Evolutionary conservation across 2,329 filamentous ascomycete genomes (phyloP).

Genomic region (Pseudogymnoascus verrucosus): DNA sequence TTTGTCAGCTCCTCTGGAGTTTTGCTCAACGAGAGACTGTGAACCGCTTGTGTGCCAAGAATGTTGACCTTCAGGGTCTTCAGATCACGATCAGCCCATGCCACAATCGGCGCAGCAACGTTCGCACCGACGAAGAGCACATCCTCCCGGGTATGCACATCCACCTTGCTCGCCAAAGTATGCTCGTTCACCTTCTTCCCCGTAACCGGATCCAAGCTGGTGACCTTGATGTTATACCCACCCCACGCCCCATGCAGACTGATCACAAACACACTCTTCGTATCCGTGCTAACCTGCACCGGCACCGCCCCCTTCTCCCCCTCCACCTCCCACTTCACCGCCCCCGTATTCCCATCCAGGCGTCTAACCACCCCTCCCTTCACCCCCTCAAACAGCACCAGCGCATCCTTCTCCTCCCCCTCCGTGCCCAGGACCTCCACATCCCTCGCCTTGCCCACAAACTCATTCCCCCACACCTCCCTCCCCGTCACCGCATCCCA

Average conservation of each 20-base stretch:
- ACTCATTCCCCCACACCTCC: slow-evolving; percentile 63
- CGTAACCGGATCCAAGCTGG: slow-evolving; percentile 61
- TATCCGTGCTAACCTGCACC: slow-evolving; percentile 64
- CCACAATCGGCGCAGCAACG: slow-evolving; percentile 64
- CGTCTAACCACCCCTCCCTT: slow-evolving; percentile 55
- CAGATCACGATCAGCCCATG: slow-evolving; percentile 60
- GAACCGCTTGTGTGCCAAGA: slow-evolving; percentile 50
- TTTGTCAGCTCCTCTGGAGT: slow-evolving; percentile 45
- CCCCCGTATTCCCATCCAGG: slow-evolving; percentile 64
- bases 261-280: slow-evolving; percentile 66
- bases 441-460: slow-evolving; percentile 53
- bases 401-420: slow-evolving; percentile 55
- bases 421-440: slow-evolving; percentile 66
- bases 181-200: slow-evolving; percentile 68
- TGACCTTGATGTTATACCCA: slow-evolving; percentile 70
- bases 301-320: slow-evolving; percentile 62
- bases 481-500: slow-evolving; percentile 82
- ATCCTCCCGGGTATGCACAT: slow-evolving; percentile 55
- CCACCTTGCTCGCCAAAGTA: slow-evolving; percentile 63
- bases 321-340: slow-evolving; percentile 69
- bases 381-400: slow-evolving; percentile 57
- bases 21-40: slow-evolving; percentile 44
- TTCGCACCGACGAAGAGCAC: slow-evolving; percentile 71
- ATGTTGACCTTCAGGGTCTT: slow-evolving; percentile 64
- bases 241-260: slow-evolving; percentile 62